These are phyloP conservation scores for Annona squamosa DNA, from an alignment of 164 flowering plant genomes.

Conservation along the genomic window DNA sequence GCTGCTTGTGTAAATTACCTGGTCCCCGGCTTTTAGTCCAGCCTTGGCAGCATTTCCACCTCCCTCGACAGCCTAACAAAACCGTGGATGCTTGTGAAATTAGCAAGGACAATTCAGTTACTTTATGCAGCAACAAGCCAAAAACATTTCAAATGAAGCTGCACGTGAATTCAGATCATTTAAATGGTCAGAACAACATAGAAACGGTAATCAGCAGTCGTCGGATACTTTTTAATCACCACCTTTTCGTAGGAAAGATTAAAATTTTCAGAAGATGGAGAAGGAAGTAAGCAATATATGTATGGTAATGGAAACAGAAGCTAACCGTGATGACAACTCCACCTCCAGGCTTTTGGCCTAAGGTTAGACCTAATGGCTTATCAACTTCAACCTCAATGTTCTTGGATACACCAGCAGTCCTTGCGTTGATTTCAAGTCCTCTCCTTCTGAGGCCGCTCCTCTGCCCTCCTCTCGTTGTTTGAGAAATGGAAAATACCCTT, in stretches of 20 bases:
- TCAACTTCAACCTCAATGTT: constrained; percentile 93
- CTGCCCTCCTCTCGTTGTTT: constrained; percentile 14
- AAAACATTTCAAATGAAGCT: too few relatives aligned
- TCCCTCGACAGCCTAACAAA: constrained; percentile 59
- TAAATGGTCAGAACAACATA: too few relatives aligned
- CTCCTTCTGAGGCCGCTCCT: constrained; percentile 10
- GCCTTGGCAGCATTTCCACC: constrained; percentile 96
- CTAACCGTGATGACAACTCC: constrained; percentile 88
- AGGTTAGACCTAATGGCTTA: constrained; percentile 85
- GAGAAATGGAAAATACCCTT: constrained; percentile 32
- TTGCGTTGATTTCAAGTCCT: constrained; percentile 53
- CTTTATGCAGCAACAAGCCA: too few relatives aligned
- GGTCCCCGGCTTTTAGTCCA: constrained; percentile 86
- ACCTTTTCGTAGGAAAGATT: too few relatives aligned
- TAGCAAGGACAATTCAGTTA: too few relatives aligned
- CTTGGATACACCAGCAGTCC: constrained; percentile 73
- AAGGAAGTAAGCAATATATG: too few relatives aligned
- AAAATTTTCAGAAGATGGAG: too few relatives aligned
- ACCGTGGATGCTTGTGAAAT: neutral
- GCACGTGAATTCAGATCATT: too few relatives aligned
- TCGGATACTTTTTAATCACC: too few relatives aligned
- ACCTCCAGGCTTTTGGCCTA: constrained; percentile 89
- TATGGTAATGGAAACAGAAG: neutral
- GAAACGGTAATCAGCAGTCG: too few relatives aligned
- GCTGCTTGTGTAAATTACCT: constrained; percentile 93